Percentiles rank a stretch among this genome's conserved stretches.
Conservation (phyloP, 495 filamentous ascomycete species). For the Pseudotulostoma volvatum region DNA sequence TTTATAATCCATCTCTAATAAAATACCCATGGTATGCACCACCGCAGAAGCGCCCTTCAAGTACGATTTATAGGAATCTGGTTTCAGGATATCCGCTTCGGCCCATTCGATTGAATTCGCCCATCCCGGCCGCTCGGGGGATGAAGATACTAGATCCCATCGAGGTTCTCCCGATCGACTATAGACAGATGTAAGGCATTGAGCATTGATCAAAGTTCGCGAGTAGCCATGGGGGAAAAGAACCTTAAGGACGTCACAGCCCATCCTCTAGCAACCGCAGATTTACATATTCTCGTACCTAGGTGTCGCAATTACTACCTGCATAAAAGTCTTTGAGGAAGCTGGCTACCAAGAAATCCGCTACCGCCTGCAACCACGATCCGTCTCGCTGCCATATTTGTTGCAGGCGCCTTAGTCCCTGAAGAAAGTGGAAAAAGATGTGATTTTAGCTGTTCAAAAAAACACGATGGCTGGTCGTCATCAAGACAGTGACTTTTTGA, state of each 20-base stretch:
- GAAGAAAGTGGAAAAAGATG: background rate
- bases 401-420: background rate
- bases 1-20: slow-evolving; percentile 98
- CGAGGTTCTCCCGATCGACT: slow-evolving; percentile 79
- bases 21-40: slow-evolving; percentile 84
- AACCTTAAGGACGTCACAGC: slow-evolving; percentile 80
- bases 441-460: background rate
- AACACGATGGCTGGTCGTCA: no score
- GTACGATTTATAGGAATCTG: slow-evolving; percentile 54
- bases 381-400: slow-evolving; percentile 39
- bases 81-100: slow-evolving; percentile 70
- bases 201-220: background rate
- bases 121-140: slow-evolving; percentile 59
- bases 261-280: slow-evolving; percentile 68
- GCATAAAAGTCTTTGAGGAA: background rate
- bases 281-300: slow-evolving; percentile 83
- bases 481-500: no score
- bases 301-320: background rate
- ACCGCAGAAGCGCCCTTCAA: slow-evolving; percentile 64
- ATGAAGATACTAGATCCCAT: slow-evolving; percentile 67
- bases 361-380: slow-evolving; percentile 85
- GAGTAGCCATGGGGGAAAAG: background rate
- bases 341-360: slow-evolving; percentile 62
- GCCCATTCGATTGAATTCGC: slow-evolving; percentile 70
- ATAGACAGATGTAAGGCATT: slow-evolving; percentile 4